Evolutionary conservation across 2,329 filamentous ascomycete genomes (phyloP), one percentile per base, ranked within the genome.

Genomic region (Keithomyces neogunnii): DNA sequence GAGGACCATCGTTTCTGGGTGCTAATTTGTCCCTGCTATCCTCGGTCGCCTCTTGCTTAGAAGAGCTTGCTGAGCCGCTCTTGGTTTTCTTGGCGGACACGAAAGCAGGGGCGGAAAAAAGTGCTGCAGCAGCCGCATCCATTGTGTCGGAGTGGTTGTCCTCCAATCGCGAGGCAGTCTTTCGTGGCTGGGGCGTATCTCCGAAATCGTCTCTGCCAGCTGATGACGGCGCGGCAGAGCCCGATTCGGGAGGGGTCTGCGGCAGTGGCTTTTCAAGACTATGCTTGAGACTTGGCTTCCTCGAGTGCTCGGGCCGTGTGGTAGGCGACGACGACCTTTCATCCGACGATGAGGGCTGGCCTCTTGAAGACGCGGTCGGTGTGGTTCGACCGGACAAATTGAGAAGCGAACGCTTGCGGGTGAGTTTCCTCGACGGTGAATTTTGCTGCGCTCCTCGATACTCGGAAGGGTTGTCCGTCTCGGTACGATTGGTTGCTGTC

Each of bases 251-350:
- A 30, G 78, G 77, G 29, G 77, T 71, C 54, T 75, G 72, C 36
- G 78, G 79, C 28, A 82, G 63, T 47, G 79, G 78, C 63, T 82
- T 82, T 58, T 73, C 72, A 56, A 82, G 76, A 58, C 77, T 81
- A 52, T 76, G 69, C 60, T 79, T 77, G 47, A 81, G 65, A 56
- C 74, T 82, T 62, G 79, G 55, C 58, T 73, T 76, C 57, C 75
- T 71, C 52, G 67, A 77, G 80, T 81, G 76, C 66, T 76, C 69
- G 45, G 38, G 47, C 47, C 50, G 47, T 13, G 62, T 51, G 51
- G 48, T 51, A 32, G 52, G 42, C 43, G 55, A 54, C 19, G 19
- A 19, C 19, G 19, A 19, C 19, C 19, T 19, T 19, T 19, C 19
- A 19, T 19, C 19, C 19, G 19, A 19, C 30, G 56, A 52, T 45